Percentiles rank a stretch among this genome's conserved stretches.
Evolutionary conservation across 2,329 filamentous ascomycete species (phyloP).

Genomic region (Aspergillus persii): DNA sequence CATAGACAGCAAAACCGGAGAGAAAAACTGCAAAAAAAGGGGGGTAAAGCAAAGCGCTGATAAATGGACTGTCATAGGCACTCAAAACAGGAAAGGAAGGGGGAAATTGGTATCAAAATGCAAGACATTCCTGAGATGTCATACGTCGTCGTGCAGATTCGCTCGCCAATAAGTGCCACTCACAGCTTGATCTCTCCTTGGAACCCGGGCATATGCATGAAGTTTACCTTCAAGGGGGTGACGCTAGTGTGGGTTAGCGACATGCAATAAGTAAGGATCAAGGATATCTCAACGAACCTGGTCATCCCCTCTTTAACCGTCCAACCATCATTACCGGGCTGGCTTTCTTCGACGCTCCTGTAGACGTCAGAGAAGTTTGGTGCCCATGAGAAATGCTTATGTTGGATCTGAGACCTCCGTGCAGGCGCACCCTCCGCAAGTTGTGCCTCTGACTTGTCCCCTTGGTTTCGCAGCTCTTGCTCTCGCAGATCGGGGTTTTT

Average conservation of each 20-base stretch:
- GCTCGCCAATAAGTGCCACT: constrained; percentile 50
- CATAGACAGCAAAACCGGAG: constrained; percentile 11
- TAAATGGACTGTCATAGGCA: constrained; percentile 21
- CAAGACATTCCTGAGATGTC: constrained; percentile 23
- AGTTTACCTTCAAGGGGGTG: constrained; percentile 88
- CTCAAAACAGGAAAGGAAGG: constrained; percentile 24
- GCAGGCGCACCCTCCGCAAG: constrained; percentile 24
- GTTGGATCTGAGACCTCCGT: constrained; percentile 56
- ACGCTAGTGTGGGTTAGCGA: constrained; percentile 56
- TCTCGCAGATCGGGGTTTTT: constrained; percentile 66
- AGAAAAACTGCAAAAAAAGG: constrained; percentile 4
- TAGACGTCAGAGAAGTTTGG: constrained; percentile 85
- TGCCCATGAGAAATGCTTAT: constrained; percentile 94
- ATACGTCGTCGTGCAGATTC: constrained; percentile 17
- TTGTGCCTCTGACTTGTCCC: constrained; percentile 42
- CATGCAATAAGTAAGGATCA: neutral
- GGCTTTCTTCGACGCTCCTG: constrained; percentile 75
- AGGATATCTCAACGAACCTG: constrained; percentile 55
- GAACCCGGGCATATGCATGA: constrained; percentile 70
- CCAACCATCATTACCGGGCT: constrained; percentile 89
- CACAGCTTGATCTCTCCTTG: constrained; percentile 77
- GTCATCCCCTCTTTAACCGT: constrained; percentile 83
- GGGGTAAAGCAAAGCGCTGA: neutral
- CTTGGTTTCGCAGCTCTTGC: constrained; percentile 66
- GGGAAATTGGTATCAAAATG: constrained; percentile 20